Evolutionary conservation across 495 filamentous ascomycete genomes (phyloP).

Genomic region (Neurospora tetraspora): DNA sequence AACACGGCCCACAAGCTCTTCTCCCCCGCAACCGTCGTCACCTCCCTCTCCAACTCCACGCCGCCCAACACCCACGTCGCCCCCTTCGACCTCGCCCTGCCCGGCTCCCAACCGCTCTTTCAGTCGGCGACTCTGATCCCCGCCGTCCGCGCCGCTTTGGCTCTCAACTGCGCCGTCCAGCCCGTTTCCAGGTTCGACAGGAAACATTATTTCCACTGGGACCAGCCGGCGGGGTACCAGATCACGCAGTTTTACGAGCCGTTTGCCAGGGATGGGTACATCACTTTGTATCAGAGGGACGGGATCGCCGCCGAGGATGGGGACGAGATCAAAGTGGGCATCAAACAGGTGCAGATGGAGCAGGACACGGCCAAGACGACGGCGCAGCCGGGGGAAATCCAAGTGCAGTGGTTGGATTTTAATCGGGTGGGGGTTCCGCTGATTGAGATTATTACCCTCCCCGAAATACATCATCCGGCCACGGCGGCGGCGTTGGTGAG

Average conservation of each 20-base stretch:
- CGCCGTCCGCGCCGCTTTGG: conserved; percentile 78
- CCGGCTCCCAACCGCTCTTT: conserved; percentile 79
- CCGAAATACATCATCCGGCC: conserved; percentile 70
- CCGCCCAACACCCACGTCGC: conserved; percentile 76
- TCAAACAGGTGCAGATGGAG: conserved; percentile 92
- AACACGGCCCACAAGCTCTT: conserved; percentile 82
- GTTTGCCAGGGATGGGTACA: conserved; percentile 65
- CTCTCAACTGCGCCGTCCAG: conserved; percentile 70
- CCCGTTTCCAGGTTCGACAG: conserved; percentile 61
- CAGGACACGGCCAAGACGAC: conserved; percentile 96
- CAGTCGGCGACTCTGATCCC: conserved; percentile 78
- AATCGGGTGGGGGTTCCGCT: conserved; percentile 87
- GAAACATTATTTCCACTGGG: conserved; percentile 98
- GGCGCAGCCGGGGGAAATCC: conserved; percentile 58
- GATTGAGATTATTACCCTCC: conserved; percentile 89
- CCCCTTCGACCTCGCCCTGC: conserved; percentile 80
- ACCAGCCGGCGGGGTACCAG: conserved; percentile 93
- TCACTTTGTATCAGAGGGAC: conserved; percentile 64
- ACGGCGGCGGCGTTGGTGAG: conserved; percentile 80
- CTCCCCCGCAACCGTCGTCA: conserved; percentile 50
- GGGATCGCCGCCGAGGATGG: conserved; percentile 66
- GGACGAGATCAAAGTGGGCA: conserved; percentile 56
- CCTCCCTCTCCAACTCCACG: conserved; percentile 45
- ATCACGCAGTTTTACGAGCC: conserved; percentile 94
- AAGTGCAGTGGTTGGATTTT: conserved; percentile 78